These are phyloP conservation scores for Halocafeteria seosinensis DNA, from an alignment of 108 stramenopile species.

Conservation along the genomic window DNA sequence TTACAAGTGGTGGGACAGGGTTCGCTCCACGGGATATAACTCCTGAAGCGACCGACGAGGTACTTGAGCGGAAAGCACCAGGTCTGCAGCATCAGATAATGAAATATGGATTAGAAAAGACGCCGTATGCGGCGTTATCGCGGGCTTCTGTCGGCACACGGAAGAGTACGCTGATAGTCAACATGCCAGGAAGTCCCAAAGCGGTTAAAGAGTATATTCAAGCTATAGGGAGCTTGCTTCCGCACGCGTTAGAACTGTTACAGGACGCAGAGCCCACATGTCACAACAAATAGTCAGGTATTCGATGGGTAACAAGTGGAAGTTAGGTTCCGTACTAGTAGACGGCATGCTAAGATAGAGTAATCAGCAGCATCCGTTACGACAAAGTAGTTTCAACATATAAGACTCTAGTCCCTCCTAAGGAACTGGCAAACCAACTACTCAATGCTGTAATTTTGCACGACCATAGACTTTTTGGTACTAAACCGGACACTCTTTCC, in stretches of 20 bases:
- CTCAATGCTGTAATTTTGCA: no score
- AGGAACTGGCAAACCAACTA: no score
- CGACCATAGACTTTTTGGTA: no score
- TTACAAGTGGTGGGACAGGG: conserved; percentile 77
- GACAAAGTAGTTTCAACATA: no score
- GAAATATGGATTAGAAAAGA: not conserved
- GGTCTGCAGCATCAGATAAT: not conserved
- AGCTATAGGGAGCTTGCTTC: not conserved
- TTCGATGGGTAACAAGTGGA: no score
- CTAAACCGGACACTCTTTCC: no score
- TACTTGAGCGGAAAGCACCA: not conserved
- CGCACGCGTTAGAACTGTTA: not conserved
- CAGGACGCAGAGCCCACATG: no score
- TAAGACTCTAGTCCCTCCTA: no score
- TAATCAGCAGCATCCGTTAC: no score
- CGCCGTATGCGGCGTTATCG: conserved; percentile 4
- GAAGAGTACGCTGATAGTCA: not conserved
- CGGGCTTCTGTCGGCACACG: conserved; percentile 2
- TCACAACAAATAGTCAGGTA: no score
- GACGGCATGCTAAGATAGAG: no score
- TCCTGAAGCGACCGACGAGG: conserved; percentile 55
- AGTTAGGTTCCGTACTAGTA: no score
- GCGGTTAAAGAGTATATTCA: conserved; percentile 1
- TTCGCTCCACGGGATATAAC: conserved; percentile 64
- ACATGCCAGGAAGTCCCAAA: conserved; percentile 4